Conservation (phyloP, 2,329 filamentous ascomycete genomes). For the Oidium heveae region DNA sequence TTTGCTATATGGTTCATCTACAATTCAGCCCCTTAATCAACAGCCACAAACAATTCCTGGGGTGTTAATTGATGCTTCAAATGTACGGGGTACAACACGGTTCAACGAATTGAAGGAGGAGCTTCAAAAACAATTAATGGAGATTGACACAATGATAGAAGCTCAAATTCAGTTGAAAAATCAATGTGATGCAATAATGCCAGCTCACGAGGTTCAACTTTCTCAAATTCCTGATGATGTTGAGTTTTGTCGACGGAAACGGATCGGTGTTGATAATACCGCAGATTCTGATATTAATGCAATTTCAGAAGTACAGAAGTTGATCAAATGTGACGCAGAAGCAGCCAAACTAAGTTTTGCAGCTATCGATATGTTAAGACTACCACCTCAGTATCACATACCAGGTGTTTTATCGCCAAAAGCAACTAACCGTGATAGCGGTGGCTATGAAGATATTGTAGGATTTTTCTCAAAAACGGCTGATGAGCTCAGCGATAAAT, state of each 20-base stretch:
- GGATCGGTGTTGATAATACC: constrained; percentile 36
- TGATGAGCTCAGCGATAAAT: constrained; percentile 33
- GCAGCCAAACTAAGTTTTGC: constrained; percentile 49
- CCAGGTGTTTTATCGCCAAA: constrained; percentile 18
- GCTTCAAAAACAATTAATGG: constrained; percentile 52
- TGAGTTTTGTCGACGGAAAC: constrained; percentile 32
- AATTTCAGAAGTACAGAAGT: constrained; percentile 28
- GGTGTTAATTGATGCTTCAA: constrained; percentile 53
- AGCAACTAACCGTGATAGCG: constrained; percentile 17
- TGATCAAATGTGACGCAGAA: constrained; percentile 38
- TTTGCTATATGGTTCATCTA: constrained; percentile 9
- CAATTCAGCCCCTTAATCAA: constrained; percentile 22
- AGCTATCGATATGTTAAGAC: constrained; percentile 47
- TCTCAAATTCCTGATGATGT: constrained; percentile 40
- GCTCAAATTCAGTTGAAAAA: constrained; percentile 55
- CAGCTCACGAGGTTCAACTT: constrained; percentile 35
- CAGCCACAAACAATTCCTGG: constrained; percentile 34
- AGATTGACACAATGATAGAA: constrained; percentile 58
- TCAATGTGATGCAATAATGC: constrained; percentile 46
- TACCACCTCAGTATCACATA: constrained; percentile 31
- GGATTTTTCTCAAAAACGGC: constrained; percentile 36
- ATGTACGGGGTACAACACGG: constrained; percentile 64
- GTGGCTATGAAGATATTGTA: constrained; percentile 31
- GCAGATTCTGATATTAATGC: constrained; percentile 35
- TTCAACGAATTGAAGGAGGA: constrained; percentile 75